These are phyloP conservation scores for Aureoboletus auriporus DNA, from an alignment of 768 basidiomycete species.

Conservation along the genomic window DNA sequence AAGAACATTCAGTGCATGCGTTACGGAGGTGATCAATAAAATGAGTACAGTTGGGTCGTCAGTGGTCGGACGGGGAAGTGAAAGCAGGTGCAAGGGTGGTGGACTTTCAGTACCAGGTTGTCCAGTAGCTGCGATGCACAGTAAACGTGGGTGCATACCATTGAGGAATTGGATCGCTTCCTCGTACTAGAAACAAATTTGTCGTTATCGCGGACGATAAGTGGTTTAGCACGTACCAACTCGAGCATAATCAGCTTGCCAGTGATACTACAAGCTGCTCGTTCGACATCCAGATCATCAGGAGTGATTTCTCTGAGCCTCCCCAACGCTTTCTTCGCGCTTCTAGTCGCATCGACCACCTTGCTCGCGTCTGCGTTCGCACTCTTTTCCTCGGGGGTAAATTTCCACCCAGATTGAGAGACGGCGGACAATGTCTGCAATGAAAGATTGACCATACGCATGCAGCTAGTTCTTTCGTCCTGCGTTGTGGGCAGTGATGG, in stretches of 20 bases:
- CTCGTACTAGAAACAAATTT: constrained; percentile 43
- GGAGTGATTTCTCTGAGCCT: constrained; percentile 43
- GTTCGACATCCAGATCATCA: constrained; percentile 62
- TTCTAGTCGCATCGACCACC: constrained; percentile 27
- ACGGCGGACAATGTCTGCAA: constrained; percentile 53
- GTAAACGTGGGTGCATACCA: constrained; percentile 44
- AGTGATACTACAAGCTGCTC: constrained; percentile 63
- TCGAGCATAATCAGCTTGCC: constrained; percentile 67
- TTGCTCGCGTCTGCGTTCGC: constrained; percentile 30
- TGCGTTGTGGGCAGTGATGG: constrained; percentile 20
- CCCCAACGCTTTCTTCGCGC: constrained; percentile 43
- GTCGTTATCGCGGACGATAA: background rate
- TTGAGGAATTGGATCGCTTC: constrained; percentile 42
- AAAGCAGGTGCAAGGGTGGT: constrained; percentile 30
- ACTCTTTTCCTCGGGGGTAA: constrained; percentile 24
- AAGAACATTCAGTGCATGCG: constrained; percentile 47
- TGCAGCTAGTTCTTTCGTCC: constrained; percentile 42
- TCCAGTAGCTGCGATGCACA: constrained; percentile 6
- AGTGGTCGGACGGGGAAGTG: constrained; percentile 40
- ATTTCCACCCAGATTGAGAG: constrained; percentile 61
- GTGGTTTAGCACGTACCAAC: constrained; percentile 48
- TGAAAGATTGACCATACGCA: constrained; percentile 61
- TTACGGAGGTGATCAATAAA: constrained; percentile 57
- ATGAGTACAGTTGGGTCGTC: constrained; percentile 37
- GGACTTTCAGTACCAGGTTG: background rate